Evolutionary conservation across 345 rosid species (phyloP).

Genomic region (Raphanus sativus): DNA sequence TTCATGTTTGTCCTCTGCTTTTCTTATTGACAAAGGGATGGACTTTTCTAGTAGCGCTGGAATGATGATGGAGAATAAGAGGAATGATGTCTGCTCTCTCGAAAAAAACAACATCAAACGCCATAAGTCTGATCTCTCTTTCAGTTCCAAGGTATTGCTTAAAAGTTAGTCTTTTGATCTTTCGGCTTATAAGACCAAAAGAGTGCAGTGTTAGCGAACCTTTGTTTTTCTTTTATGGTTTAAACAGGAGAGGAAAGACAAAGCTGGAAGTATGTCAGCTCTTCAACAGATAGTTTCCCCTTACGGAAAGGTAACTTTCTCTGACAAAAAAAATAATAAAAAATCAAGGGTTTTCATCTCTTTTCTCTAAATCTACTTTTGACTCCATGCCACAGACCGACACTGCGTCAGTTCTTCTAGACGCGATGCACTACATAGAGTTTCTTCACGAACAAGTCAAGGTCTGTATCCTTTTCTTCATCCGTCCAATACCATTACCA

Average conservation of each 20-base stretch:
- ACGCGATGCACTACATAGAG: slow-evolving; percentile 80
- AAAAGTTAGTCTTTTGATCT: not conserved
- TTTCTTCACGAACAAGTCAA: slow-evolving; percentile 97
- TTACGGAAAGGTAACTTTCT: slow-evolving; percentile 74
- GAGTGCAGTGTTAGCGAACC: not conserved
- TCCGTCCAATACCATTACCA: not conserved
- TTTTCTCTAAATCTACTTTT: slow-evolving; percentile 5
- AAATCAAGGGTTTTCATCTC: not conserved
- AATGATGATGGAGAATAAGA: slow-evolving; percentile 84
- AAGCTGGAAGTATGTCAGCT: slow-evolving; percentile 36
- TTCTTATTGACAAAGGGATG: slow-evolving; percentile 20
- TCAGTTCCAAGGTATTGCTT: slow-evolving; percentile 67
- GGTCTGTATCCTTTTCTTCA: slow-evolving; percentile 50
- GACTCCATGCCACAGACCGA: slow-evolving; percentile 62
- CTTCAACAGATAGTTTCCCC: slow-evolving; percentile 97
- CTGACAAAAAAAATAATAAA: not conserved
- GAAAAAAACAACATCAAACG: slow-evolving; percentile 64
- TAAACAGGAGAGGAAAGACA: slow-evolving; percentile 52
- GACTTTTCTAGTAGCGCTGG: slow-evolving; percentile 38
- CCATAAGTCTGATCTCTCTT: slow-evolving; percentile 69
- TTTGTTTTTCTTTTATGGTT: slow-evolving; percentile 21
- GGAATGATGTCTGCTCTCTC: slow-evolving; percentile 58
- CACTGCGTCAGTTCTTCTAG: slow-evolving; percentile 89
- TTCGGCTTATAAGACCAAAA: not conserved
- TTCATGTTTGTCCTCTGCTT: no score